These are phyloP conservation scores for Amphirosellinia nigrospora DNA, from an alignment of 495 filamentous ascomycete genomes.

Conservation along the genomic window DNA sequence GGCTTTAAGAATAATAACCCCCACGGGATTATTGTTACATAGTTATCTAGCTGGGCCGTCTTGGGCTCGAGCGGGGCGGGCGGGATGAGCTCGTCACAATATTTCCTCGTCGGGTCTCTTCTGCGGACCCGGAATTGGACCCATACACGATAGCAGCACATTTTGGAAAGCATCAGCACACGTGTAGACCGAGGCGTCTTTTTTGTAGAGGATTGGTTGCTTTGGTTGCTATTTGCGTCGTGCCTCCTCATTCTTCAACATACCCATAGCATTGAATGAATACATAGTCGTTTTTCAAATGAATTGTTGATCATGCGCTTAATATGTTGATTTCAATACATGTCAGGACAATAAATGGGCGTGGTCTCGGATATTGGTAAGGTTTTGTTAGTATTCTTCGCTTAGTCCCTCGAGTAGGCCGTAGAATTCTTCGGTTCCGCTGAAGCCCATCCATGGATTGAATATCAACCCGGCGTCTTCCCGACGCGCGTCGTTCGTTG, in stretches of 20 bases:
- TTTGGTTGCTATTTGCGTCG: background rate
- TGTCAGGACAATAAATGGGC: background rate
- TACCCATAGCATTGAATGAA: background rate
- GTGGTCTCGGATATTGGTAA: background rate
- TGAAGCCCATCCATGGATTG: constrained; percentile 40
- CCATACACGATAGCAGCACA: background rate
- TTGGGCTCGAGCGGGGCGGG: background rate
- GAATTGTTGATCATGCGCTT: background rate
- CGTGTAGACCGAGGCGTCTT: background rate
- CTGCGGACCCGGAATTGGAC: no score
- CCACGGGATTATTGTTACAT: background rate
- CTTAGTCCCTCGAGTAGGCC: constrained; percentile 21
- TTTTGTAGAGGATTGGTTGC: background rate
- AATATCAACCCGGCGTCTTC: constrained; percentile 39
- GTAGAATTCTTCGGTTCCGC: constrained; percentile 34
- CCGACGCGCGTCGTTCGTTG: constrained; percentile 29
- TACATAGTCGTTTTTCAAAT: constrained; percentile 16
- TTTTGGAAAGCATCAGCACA: constrained; percentile 9
- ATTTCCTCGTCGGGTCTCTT: background rate
- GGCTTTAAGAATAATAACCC: background rate
- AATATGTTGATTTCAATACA: background rate
- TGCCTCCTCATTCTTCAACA: no score
- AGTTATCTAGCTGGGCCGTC: background rate
- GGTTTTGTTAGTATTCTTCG: constrained; percentile 7
- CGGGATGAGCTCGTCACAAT: background rate